Evolutionary conservation across 2,329 filamentous ascomycete species (phyloP), one percentile per base, ranked within the genome.

Genomic region (Fusarium pseudocircinatum): DNA sequence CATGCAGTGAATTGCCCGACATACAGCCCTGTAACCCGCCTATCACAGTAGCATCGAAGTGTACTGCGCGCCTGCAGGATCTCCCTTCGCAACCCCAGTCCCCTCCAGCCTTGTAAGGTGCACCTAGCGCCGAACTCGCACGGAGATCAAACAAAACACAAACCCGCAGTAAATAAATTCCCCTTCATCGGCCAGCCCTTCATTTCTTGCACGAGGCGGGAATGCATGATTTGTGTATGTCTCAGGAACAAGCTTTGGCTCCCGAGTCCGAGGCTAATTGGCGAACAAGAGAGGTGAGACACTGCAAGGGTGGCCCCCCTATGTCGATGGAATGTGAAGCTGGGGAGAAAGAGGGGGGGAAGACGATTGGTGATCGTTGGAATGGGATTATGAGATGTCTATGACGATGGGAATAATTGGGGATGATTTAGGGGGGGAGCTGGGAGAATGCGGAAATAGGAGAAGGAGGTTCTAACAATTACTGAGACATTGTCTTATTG

Each of bases 251-350:
- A 47, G 47, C 47, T 63, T 65, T 63, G 22, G 34, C 20, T 46
- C 24, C 40, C 22, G 40, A 36, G 18, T 15, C 10, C 28, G 34
- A 34, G 43, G 28, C 40, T n/a, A 24, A 53, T 62, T 46, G 39
- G 58, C 18, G 12, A 20, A 32, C 14, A 40, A 22, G 20, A 60
- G 28, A 46, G 15, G 13, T 53, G 32, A 47, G 60, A 63, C 47
- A 65, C 53, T 36, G 47, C 36, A 42, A 63, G 63, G 63, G 36
- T 63, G 32, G 26, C 44, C 40, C 46, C 61, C 57, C 47, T 40
- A 42, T 46, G 28, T 47, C 20, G 13, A 47, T 47, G 63, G 63
- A 65, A 63, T 63, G 58, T 46, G 20, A 24, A n/a, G 28, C 3
- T 13, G 24, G 22, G 32, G n/a, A 42, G 30, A 22, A 44, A 44